These are phyloP conservation scores for Paspalum notatum DNA, from an alignment of 176 grass and related monocot genomes.

Conservation along the genomic window DNA sequence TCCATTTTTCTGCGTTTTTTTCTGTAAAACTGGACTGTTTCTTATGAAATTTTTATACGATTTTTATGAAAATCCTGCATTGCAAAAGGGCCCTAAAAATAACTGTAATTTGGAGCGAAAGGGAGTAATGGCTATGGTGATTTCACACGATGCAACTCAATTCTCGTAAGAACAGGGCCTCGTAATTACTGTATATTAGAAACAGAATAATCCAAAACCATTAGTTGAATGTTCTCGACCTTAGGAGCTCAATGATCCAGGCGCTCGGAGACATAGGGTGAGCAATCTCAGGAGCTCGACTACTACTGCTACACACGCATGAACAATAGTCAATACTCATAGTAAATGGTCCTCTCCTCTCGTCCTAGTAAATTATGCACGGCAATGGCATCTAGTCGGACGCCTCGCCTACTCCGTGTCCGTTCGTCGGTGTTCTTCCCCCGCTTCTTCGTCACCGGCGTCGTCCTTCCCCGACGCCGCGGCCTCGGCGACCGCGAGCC, in stretches of 20 bases:
- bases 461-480: background rate
- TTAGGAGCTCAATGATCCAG: background rate
- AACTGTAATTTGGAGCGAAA: too few relatives aligned
- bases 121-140: background rate
- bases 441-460: background rate
- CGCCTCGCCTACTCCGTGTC: background rate
- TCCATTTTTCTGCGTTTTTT: too few relatives aligned
- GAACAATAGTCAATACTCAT: background rate
- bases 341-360: background rate
- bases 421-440: background rate
- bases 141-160: background rate
- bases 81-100: too few relatives aligned
- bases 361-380: background rate
- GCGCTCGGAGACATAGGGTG: background rate
- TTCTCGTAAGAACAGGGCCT: background rate
- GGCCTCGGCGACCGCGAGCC: slow-evolving; percentile 14
- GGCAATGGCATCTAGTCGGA: background rate
- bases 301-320: background rate
- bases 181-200: background rate
- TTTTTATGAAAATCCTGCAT: too few relatives aligned
- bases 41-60: too few relatives aligned
- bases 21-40: too few relatives aligned
- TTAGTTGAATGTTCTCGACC: background rate
- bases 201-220: background rate
- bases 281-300: background rate